phyloP scores from a whole-genome alignment of 306 rosid species.

The Rosa lucieae region DNA sequence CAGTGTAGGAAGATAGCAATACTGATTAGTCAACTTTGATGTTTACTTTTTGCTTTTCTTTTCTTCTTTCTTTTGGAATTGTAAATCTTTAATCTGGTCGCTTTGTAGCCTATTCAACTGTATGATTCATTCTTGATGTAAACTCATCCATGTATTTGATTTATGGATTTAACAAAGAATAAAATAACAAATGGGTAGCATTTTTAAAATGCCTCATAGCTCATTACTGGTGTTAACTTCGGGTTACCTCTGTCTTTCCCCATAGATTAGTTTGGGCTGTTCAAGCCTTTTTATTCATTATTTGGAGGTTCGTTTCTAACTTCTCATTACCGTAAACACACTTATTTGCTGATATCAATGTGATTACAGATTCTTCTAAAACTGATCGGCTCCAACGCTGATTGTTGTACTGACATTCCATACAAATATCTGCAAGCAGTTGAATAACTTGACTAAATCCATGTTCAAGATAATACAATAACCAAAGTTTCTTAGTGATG shows the following conservation, averaged over 20 bases:
- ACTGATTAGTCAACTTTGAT: slow-evolving; percentile 29
- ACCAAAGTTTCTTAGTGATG: background rate
- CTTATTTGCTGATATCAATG: background rate
- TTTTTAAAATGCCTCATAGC: background rate
- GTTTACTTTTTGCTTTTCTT: slow-evolving; percentile 4
- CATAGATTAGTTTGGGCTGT: background rate
- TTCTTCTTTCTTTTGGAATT: slow-evolving; percentile 2
- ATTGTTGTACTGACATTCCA: background rate
- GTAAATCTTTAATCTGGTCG: background rate
- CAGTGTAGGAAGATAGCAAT: slow-evolving; percentile 28
- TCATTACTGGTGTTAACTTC: background rate
- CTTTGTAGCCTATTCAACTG: background rate
- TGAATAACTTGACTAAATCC: background rate
- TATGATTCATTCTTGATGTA: slow-evolving; percentile 1
- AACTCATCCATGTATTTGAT: background rate
- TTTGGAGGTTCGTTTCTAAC: background rate
- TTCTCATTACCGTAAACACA: background rate
- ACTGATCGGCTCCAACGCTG: background rate
- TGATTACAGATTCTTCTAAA: background rate
- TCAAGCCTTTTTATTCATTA: background rate
- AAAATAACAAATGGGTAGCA: background rate
- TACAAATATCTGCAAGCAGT: background rate
- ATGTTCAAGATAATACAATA: background rate
- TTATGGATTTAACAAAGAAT: background rate
- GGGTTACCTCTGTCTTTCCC: background rate